phyloP scores from a whole-genome alignment of 352 stramenopile species.

The Globisporangium alternatum region DNA sequence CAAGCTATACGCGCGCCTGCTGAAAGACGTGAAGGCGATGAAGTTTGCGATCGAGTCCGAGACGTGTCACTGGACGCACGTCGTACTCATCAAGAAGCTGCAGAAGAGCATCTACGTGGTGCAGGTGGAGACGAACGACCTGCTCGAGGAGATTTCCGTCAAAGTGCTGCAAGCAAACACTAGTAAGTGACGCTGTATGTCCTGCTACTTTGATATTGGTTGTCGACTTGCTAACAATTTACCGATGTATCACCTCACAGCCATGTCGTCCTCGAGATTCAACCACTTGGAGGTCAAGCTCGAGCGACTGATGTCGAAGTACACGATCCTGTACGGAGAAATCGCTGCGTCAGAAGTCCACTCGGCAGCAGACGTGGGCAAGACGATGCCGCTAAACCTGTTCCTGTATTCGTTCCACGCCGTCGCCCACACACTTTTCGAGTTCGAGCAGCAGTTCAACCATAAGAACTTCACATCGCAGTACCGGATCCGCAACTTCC shows the following conservation, averaged over 20 bases:
- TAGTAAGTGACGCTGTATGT: slow-evolving; percentile 9
- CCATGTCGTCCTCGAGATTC: slow-evolving; percentile 48
- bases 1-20: slow-evolving; percentile 34
- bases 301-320: slow-evolving; percentile 52
- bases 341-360: slow-evolving; percentile 29
- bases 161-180: slow-evolving; percentile 24
- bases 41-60: slow-evolving; percentile 72
- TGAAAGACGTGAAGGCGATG: slow-evolving; percentile 66
- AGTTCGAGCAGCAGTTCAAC: slow-evolving; percentile 72
- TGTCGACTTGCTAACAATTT: no score
- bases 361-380: slow-evolving; percentile 46
- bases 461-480: slow-evolving; percentile 59
- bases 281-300: slow-evolving; percentile 47
- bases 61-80: slow-evolving; percentile 58
- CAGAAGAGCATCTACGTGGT: slow-evolving; percentile 69
- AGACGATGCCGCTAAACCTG: slow-evolving; percentile 72
- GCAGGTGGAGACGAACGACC: slow-evolving; percentile 57
- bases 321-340: slow-evolving; percentile 52
- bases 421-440: slow-evolving; percentile 53
- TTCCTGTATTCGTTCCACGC: slow-evolving; percentile 82
- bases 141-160: slow-evolving; percentile 62
- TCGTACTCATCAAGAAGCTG: slow-evolving; percentile 56
- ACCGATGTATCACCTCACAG: slow-evolving; percentile 1
- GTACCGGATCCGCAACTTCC: slow-evolving; percentile 49
- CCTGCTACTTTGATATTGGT: no score